Conservation (phyloP, 176 grass and related monocot species). For the Musa troglodytarum region DNA sequence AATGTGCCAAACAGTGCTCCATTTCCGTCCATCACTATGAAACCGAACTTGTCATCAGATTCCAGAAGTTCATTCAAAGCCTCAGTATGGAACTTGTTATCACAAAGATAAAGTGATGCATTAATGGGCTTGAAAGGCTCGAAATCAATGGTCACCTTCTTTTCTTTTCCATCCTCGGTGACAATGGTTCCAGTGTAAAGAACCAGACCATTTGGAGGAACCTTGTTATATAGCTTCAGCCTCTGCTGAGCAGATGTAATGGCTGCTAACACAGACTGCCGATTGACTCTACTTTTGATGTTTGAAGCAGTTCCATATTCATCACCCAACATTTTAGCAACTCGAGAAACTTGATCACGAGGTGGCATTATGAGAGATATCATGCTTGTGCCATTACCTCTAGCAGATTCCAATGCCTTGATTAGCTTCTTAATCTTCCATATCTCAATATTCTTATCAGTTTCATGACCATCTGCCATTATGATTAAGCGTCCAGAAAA, state of each 20-base stretch:
- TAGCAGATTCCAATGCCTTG: neutral
- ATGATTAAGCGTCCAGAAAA: neutral
- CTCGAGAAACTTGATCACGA: neutral
- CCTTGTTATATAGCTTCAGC: neutral
- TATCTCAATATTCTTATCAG: neutral
- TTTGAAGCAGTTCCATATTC: neutral
- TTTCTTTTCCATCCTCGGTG: neutral
- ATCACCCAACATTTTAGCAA: neutral
- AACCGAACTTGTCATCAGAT: neutral
- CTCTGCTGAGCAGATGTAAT: conserved; percentile 1
- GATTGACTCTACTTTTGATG: neutral
- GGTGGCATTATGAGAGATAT: neutral
- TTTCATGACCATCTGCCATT: neutral
- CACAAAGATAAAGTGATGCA: neutral
- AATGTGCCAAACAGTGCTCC: neutral
- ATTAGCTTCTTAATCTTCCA: conserved; percentile 1
- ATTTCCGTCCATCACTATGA: neutral
- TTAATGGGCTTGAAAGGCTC: neutral
- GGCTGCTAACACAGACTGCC: neutral
- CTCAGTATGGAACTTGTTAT: neutral
- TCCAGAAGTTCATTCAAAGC: neutral
- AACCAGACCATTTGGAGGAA: neutral
- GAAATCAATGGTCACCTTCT: neutral
- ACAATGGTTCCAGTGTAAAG: conserved; percentile 1
- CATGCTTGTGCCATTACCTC: conserved; percentile 1